Evolutionary conservation across 2,329 filamentous ascomycete genomes (phyloP), one percentile per base, ranked within the genome.

Genomic region (Bimuria novae-zelandiae): DNA sequence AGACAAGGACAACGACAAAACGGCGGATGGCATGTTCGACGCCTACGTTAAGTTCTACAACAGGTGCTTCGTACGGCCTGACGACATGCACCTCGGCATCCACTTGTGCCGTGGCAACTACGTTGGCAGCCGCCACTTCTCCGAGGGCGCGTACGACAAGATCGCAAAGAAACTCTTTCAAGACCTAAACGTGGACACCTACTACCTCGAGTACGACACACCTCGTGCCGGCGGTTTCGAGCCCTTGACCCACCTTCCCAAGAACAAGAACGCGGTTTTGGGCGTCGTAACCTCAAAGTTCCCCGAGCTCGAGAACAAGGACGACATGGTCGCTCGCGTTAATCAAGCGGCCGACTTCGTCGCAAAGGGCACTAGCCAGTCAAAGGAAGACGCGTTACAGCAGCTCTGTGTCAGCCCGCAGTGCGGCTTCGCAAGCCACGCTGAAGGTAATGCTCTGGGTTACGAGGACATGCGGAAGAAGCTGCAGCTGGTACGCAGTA

Each of bases 1-100:
- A 12, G 89, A 91, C 68, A 74, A 80, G 42, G 80, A 85, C 63
- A 90, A 92, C 69, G 82, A 82, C 48, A 84, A 85, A 70, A 83
- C 83, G 1, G 83, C 88, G 6, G 87, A 89, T 42, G 84, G 87
- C 60, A 84, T 90, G 39, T 82, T 92, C 19, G 86, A 90, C 62
- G 83, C 86, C 23, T 92, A 92, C 75, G 88, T 92, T 70, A 79
- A 82, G 56, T 83, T 90, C 60, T 92, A 92, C 79, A 92, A 92
- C 70, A 85, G 89, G 71, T 84, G 81, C 64, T 80, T 90, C 66
- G 76, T 71, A 63, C 76, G 84, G 0, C 87, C 88, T 0, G 70
- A 78, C 2, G 88, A 92, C 67, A 83, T 92, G 79, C 88, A 91
- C 72, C 81, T 89, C 2, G 89, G 89, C 40, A 86, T 92, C 14